Evolutionary conservation across 1,139 yeast species (phyloP), one percentile per base, ranked within the genome.

Genomic region (Saccharomyces hybrid): DNA sequence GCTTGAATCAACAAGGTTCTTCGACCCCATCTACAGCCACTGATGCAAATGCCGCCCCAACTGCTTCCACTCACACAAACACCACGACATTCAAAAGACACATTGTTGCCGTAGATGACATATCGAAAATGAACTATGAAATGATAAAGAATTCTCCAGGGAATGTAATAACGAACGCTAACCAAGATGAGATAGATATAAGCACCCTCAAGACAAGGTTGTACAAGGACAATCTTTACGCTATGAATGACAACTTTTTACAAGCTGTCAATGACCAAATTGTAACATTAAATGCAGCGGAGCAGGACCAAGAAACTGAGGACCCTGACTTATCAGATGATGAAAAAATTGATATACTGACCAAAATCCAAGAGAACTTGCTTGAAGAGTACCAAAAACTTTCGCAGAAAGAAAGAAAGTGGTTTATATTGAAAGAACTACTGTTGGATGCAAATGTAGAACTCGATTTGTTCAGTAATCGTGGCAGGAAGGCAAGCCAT

Each of bases 101-200:
- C 53, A 67, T 68, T 5, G 52, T 69, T 11, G 60, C 59, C 28
- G 68, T 69, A 2, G 72, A 68, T 49, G 70, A 68, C 52, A 62
- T 63, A 25, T 63, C 69, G 7, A 62, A 61, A 56, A 67, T 69
- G 26, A 69, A 67, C 55, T 69, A 69, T 52, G 72, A 69, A 54
- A 63, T 66, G 63, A 62, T 69, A 26, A 67, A 65, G 54, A 67
- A 62, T 47, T 56, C 64, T 11, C 71, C 72, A 1, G 72, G 72
- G 5, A 38, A 38, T 20, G 44, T 38, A 20, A 20, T 38, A 38
- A 38, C 44, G 13, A 38, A 38, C 25, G 25, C 26, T 25, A 38
- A 38, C 5, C 44, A 38, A 20, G 44, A 38, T 7, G 44, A 38
- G 26, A 20, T 38, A 11, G 70, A 66, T 52, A 59, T 67, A 16